A percentile compares a stretch with the other conserved stretches of the same genome.
Conservation (phyloP, 2,329 filamentous ascomycete species). For the Stachybotrys echinatus region DNA sequence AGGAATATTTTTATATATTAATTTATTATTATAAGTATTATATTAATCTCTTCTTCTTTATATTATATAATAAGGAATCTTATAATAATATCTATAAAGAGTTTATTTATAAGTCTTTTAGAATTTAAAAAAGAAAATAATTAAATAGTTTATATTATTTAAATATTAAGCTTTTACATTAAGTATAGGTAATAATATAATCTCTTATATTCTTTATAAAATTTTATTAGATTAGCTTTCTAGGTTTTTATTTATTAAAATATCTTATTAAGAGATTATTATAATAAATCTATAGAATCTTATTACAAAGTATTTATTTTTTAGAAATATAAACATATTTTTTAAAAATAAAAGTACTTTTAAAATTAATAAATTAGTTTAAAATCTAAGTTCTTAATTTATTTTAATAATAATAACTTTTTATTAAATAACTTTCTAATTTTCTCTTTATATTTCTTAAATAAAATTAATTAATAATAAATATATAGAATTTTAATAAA, state of each 20-base stretch:
- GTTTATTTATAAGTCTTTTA: not conserved
- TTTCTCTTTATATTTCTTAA: not conserved
- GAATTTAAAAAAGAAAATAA: not conserved
- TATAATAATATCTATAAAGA: slow-evolving; percentile 3
- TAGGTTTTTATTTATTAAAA: not conserved
- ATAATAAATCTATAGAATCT: slow-evolving; percentile 3
- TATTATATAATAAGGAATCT: not conserved
- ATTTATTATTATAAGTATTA: slow-evolving; percentile 1
- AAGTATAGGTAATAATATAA: not conserved
- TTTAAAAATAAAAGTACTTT: not conserved
- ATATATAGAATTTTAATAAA: no score
- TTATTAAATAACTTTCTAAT: not conserved
- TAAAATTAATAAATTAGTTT: not conserved
- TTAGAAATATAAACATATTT: not conserved
- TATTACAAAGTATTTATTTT: not conserved
- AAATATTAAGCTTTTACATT: not conserved
- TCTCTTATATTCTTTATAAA: slow-evolving; percentile 1
- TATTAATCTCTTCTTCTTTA: not conserved
- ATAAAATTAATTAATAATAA: no score
- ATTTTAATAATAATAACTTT: not conserved
- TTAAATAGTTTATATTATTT: not conserved
- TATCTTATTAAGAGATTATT: slow-evolving; percentile 5
- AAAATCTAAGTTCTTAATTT: no score
- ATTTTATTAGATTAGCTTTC: not conserved
- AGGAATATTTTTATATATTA: not conserved